phyloP scores from a whole-genome alignment of 768 basidiomycete species.

The Amanita brunnescens region DNA sequence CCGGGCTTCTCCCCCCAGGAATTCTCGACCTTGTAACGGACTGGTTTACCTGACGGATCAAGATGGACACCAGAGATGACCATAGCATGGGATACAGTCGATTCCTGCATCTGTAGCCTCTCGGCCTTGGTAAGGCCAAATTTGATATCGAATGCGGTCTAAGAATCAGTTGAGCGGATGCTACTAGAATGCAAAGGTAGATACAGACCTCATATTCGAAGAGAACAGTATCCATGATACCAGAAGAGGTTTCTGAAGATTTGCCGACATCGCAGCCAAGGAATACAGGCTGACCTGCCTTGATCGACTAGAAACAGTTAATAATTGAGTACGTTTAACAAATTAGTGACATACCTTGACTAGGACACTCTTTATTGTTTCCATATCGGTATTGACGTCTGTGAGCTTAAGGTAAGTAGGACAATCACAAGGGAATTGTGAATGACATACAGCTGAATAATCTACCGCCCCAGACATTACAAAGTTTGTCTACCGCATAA shows the following conservation, averaged over 20 bases:
- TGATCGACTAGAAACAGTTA: conserved; percentile 44
- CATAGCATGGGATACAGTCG: conserved; percentile 93
- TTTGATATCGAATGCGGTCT: conserved; percentile 79
- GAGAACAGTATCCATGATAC: conserved; percentile 82
- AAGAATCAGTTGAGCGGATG: not conserved
- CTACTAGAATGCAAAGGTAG: not conserved
- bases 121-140: conserved; percentile 80
- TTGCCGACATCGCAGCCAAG: conserved; percentile 97
- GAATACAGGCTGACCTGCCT: conserved; percentile 85
- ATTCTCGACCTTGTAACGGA: conserved; percentile 97
- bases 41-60: conserved; percentile 59
- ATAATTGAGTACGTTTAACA: not conserved
- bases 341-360: conserved; percentile 41
- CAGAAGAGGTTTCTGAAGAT: conserved; percentile 57
- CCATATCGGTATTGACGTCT: conserved; percentile 88
- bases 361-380: conserved; percentile 73
- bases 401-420: not conserved
- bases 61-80: conserved; percentile 91
- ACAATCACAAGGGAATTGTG: conserved; percentile 1
- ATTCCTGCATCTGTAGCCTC: conserved; percentile 74
- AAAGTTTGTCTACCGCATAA: conserved; percentile 88
- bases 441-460: conserved; percentile 66
- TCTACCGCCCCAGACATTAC: conserved; percentile 85
- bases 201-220: conserved; percentile 68
- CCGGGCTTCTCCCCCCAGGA: conserved; percentile 78